These are phyloP conservation scores for Nymphaea colorata DNA, from an alignment of 164 flowering plant genomes.

Conservation along the genomic window DNA sequence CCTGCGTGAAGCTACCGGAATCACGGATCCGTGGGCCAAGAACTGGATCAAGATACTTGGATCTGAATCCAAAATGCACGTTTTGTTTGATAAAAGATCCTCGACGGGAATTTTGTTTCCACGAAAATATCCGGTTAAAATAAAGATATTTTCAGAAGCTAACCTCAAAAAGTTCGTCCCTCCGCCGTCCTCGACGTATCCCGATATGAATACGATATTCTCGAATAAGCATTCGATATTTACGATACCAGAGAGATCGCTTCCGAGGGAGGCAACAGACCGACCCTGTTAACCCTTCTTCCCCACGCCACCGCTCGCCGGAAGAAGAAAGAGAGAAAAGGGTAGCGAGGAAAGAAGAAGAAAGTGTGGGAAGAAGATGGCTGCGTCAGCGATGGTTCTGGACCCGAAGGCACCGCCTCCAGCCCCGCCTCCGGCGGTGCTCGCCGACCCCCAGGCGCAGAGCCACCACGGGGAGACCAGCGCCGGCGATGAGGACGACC, in stretches of 20 bases:
- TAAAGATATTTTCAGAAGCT: neutral
- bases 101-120: neutral
- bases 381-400: conserved; percentile 30
- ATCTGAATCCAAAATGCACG: too few relatives aligned
- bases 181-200: too few relatives aligned
- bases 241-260: neutral
- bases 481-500: conserved; percentile 56
- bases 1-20: too few relatives aligned
- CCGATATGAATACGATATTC: too few relatives aligned
- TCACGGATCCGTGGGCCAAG: too few relatives aligned
- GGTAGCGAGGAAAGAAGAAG: neutral
- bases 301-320: neutral
- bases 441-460: neutral
- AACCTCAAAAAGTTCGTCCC: neutral
- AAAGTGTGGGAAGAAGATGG: conserved; percentile 3
- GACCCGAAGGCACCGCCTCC: neutral
- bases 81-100: too few relatives aligned
- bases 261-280: too few relatives aligned
- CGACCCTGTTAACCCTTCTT: too few relatives aligned
- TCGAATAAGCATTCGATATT: neutral
- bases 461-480: neutral
- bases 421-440: neutral
- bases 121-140: neutral
- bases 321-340: neutral
- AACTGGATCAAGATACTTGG: too few relatives aligned